Percentiles rank a stretch among this genome's conserved stretches.
phyloP scores from a whole-genome alignment of 2,329 filamentous ascomycete species.

The Penicillium sp. region DNA sequence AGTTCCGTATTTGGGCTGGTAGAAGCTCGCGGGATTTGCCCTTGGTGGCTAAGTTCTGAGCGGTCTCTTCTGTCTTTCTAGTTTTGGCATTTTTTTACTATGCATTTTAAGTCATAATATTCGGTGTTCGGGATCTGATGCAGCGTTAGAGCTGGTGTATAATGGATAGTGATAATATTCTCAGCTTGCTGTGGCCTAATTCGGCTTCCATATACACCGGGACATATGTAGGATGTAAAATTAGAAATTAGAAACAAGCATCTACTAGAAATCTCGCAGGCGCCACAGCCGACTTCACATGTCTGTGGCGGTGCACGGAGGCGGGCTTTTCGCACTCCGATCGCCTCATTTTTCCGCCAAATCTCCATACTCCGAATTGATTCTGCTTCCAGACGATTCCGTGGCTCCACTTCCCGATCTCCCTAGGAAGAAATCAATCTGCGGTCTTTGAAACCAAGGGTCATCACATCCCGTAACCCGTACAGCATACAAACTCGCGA shows the following conservation, averaged over 20 bases:
- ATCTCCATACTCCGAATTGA: neutral
- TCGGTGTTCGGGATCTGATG: neutral
- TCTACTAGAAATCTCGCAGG: no score
- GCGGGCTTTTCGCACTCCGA: neutral
- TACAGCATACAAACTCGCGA: neutral
- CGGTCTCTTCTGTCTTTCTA: neutral
- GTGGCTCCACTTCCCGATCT: neutral
- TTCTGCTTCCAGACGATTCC: constrained; percentile 4
- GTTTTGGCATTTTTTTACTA: neutral
- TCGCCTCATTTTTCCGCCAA: constrained; percentile 4
- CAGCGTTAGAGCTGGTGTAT: neutral
- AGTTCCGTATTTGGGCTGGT: constrained; percentile 35
- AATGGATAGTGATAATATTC: neutral
- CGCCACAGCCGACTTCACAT: no score
- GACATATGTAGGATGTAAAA: no score
- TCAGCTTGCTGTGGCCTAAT: neutral
- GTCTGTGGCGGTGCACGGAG: no score
- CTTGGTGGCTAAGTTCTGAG: constrained; percentile 28
- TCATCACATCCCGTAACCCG: neutral
- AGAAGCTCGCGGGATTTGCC: constrained; percentile 36
- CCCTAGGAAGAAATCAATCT: neutral
- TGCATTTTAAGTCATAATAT: neutral
- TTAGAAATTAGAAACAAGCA: no score
- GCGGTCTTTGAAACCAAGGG: neutral
- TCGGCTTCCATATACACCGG: neutral